Base-by-base conservation (phyloP, 176 grass and related monocot species). In the Ensete ventricosum region DNA sequence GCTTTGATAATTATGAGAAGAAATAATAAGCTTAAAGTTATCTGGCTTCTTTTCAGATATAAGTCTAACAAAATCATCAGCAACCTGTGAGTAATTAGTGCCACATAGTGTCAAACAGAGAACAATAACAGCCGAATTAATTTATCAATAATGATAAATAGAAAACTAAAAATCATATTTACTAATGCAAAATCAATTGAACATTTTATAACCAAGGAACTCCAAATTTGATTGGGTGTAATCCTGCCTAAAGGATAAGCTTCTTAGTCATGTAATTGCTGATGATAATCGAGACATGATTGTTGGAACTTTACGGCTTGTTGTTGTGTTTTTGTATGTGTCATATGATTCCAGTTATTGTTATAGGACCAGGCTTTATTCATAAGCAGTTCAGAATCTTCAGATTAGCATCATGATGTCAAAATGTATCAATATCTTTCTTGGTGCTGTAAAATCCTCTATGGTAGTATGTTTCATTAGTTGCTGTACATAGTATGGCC, bases 1-100 rank as follows among this genome's bases (percentile, higher is more conserved):
- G 14, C 55, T 88, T 72, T 99, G 83, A 50, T 64, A 99, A 78
- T 99, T 99, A 83, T 99, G 95, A 67, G 90, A 90, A 72, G 94
- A 97, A 82, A 97, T 82, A 11, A 97, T 85, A 53, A 97, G 88
- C 80, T 94, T 94, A 77, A 92, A 89, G 6, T 78, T 99, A 64
- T 94, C 84, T 71, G 90, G 86, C 69, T 94, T 99, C 88, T 79
- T 89, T 69, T 78, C 95, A 50, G 86, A 89, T 65, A 99, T 78
- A 66, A 87, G 73, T 80, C 81, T 89, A 34, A 94, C 58, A 71
- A 99, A 99, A 54, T 83, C 86, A 34, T 89, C 88, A 16, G 88
- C 90, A 73, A 86, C 95, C 95, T 99, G 82, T 78, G 84, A 77
- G 12, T n/a, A 11, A n/a, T 17, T 50, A 58, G 73, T 60, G 14